Percentiles rank a stretch among this genome's conserved stretches.
These are phyloP conservation scores for Starmerella potacharoeniae DNA, from an alignment of 805 yeast genomes.

Conservation along the genomic window DNA sequence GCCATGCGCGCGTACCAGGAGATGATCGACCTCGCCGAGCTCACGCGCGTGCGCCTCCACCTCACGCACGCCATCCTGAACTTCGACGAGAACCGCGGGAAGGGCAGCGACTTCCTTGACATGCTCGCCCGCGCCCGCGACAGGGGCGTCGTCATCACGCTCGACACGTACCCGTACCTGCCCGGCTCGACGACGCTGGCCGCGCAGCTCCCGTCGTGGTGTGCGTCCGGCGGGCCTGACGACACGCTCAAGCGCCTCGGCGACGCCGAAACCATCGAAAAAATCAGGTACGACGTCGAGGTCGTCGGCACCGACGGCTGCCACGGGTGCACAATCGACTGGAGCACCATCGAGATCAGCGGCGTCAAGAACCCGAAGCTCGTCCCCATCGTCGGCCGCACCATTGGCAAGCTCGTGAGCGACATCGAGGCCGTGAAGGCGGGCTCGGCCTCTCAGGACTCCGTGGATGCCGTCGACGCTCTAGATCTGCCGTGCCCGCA, in stretches of 20 bases:
- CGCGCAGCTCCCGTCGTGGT: slow-evolving; percentile 17
- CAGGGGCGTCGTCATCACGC: slow-evolving; percentile 7
- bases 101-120: slow-evolving; percentile 10
- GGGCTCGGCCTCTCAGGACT: neutral
- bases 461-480: neutral
- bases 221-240: slow-evolving; percentile 13
- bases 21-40: slow-evolving; percentile 15
- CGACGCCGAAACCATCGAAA: neutral
- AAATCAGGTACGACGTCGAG: slow-evolving; percentile 13
- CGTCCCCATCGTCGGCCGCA: slow-evolving; percentile 8
- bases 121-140: slow-evolving; percentile 9
- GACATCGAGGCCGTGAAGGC: neutral
- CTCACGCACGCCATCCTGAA: slow-evolving; percentile 16
- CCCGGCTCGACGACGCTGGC: slow-evolving; percentile 18
- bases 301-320: slow-evolving; percentile 18
- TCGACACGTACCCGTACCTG: slow-evolving; percentile 16
- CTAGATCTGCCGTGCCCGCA: neutral
- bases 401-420: slow-evolving; percentile 3
- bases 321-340: slow-evolving; percentile 18
- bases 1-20: slow-evolving; percentile 16
- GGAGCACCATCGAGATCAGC: slow-evolving; percentile 17
- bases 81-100: slow-evolving; percentile 13
- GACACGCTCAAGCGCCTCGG: neutral
- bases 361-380: slow-evolving; percentile 10
- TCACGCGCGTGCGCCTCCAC: slow-evolving; percentile 11